Base-by-base conservation (phyloP, 2,329 filamentous ascomycete genomes). In the Diaporthe velutina region DNA sequence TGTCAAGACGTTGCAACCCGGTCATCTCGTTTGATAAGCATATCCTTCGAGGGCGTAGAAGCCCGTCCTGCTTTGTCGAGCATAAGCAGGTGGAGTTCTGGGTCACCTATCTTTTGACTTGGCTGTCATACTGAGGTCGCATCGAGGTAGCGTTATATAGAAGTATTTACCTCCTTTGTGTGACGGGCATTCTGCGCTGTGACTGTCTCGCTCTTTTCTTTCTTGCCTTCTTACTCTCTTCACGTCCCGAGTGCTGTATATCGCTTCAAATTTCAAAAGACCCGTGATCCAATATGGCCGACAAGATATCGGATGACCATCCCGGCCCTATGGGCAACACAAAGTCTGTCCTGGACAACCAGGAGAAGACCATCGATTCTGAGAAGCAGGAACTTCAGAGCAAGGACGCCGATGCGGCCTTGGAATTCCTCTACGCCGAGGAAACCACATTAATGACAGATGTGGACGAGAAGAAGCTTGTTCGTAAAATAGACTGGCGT, bases 401-500 rank as follows among this genome's bases (percentile, higher is more conserved):
- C 50, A 40, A 64, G 30, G 52, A 73, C 15, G 75, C 67, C 12
- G 73, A 76, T 42, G 75, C 70, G 12, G 75, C 75, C 8, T 40
- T 76, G 12, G 75, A 73, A 13, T 76, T 75, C 38, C 38, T 76
- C 2, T 60, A 67, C 19, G 50, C 72, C 22, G 70, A 75, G 66
- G 57, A 42, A 28, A 61, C 50, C 30, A 52, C 40, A 30, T 48
- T 50, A 28, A 74, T 75, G 61, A 45, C 64, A 9, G 74, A 76
- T 50, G 68, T 74, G 4, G 61, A 77, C 25, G 75, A 76, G 60
- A 75, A 73, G 40, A 45, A 35, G 7, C 45, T 76, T 30, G 74
- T 81, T 15, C 78, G 78, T 28, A 82, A 81, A 72, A 77, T 82
- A 35, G 81, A 82, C 76, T 78, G 78, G 76, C 77, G 76, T 13